Evolutionary conservation across 2,329 filamentous ascomycete genomes (phyloP).

Genomic region (Colletotrichum higginsianum): DNA sequence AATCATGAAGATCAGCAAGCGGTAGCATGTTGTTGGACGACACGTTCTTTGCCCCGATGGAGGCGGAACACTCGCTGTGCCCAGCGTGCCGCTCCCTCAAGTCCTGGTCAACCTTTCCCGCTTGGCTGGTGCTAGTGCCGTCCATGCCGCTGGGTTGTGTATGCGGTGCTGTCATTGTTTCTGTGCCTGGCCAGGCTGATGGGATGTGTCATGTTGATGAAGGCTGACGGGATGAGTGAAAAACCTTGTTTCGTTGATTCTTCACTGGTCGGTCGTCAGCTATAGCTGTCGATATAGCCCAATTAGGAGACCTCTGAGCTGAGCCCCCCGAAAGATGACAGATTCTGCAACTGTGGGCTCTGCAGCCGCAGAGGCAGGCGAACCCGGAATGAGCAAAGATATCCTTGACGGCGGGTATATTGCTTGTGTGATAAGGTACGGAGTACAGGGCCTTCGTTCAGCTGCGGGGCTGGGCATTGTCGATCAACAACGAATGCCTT

Average conservation of each 20-base stretch:
- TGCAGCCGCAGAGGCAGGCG: background rate
- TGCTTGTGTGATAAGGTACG: conserved; percentile 7
- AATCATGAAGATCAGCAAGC: background rate
- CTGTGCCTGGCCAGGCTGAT: conserved; percentile 29
- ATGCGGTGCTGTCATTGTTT: conserved; percentile 14
- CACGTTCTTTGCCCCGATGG: background rate
- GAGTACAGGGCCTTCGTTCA: background rate
- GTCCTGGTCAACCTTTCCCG: background rate
- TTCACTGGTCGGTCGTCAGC: background rate
- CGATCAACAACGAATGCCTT: conserved; percentile 8
- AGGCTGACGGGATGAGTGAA: background rate
- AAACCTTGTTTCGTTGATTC: conserved; percentile 37
- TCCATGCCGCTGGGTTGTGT: conserved; percentile 27
- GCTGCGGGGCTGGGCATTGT: conserved; percentile 14
- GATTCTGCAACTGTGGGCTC: background rate
- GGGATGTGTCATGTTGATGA: conserved; percentile 32
- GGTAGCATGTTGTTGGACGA: background rate
- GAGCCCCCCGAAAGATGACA: conserved; percentile 1
- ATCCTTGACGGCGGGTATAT: conserved; percentile 17
- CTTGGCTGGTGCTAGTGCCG: conserved; percentile 6
- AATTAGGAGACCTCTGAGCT: background rate
- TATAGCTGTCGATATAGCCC: conserved; percentile 10
- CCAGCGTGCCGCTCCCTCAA: background rate
- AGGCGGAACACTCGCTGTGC: conserved; percentile 5
- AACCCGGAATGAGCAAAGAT: conserved; percentile 17